These are phyloP conservation scores for Apiosordaria backusii DNA, from an alignment of 495 filamentous ascomycete genomes.

Conservation along the genomic window DNA sequence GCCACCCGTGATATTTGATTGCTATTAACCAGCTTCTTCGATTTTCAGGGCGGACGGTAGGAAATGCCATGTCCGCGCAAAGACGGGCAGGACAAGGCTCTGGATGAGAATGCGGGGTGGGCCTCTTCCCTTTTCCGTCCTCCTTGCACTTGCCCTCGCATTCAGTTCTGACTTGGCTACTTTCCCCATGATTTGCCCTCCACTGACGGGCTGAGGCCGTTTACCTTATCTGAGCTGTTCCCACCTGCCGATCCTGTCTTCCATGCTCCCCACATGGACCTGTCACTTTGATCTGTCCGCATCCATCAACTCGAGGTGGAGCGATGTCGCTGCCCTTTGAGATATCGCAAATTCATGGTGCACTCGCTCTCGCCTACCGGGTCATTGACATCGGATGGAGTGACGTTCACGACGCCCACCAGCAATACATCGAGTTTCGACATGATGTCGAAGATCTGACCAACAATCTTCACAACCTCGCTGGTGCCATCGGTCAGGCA, in stretches of 20 bases:
- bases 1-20: not conserved
- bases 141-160: not conserved
- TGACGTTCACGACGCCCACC: slow-evolving; percentile 5
- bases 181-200: too few relatives aligned
- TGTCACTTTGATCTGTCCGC: not conserved
- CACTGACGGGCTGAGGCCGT: not conserved
- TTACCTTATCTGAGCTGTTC: not conserved
- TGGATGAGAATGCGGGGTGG: not conserved
- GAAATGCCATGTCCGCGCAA: not conserved
- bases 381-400: slow-evolving; percentile 13
- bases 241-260: not conserved
- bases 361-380: slow-evolving; percentile 8
- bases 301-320: not conserved
- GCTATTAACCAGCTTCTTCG: not conserved
- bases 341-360: slow-evolving; percentile 6
- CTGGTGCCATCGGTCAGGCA: not conserved
- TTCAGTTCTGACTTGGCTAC: too few relatives aligned
- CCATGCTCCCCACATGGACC: not conserved
- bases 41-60: not conserved
- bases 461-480: not conserved
- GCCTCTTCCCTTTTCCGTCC: not conserved
- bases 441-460: slow-evolving; percentile 9
- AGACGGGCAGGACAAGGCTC: not conserved
- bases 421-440: slow-evolving; percentile 12
- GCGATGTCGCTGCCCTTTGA: slow-evolving; percentile 19